Evolutionary conservation across 2,329 filamentous ascomycete genomes (phyloP).

Genomic region (Aspergillus nomiae): DNA sequence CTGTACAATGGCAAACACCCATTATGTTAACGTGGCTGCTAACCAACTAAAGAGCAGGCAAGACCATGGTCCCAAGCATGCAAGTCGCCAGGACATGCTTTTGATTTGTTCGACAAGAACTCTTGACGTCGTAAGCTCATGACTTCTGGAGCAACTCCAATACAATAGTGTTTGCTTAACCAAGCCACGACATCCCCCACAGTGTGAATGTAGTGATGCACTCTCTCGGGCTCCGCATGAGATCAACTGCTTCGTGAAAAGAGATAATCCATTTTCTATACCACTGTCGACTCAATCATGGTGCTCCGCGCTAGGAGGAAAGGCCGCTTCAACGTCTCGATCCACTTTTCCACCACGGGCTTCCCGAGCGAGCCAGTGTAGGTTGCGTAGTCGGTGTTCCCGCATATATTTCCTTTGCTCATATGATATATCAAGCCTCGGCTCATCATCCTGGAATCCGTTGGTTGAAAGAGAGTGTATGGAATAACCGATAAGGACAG

Average conservation of each 20-base stretch:
- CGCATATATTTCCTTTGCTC: slow-evolving; percentile 36
- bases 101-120: background rate
- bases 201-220: background rate
- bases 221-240: background rate
- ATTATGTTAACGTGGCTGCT: too few species aligned
- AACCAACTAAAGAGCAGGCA: background rate
- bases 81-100: background rate
- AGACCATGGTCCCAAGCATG: background rate
- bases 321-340: background rate
- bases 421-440: slow-evolving; percentile 15
- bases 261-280: background rate
- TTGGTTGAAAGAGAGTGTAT: slow-evolving; percentile 21
- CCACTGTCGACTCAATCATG: background rate
- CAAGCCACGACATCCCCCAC: background rate
- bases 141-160: background rate
- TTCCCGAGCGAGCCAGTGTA: slow-evolving; percentile 24
- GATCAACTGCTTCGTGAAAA: background rate
- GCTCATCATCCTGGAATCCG: slow-evolving; percentile 18
- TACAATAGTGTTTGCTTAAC: background rate
- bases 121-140: background rate
- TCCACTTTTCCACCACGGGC: slow-evolving; percentile 7
- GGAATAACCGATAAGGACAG: slow-evolving; percentile 31
- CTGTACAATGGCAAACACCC: background rate
- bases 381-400: slow-evolving; percentile 24
- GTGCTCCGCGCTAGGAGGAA: background rate